phyloP scores from a whole-genome alignment of 179 eudicot genomes.

The Beta lomatogona region DNA sequence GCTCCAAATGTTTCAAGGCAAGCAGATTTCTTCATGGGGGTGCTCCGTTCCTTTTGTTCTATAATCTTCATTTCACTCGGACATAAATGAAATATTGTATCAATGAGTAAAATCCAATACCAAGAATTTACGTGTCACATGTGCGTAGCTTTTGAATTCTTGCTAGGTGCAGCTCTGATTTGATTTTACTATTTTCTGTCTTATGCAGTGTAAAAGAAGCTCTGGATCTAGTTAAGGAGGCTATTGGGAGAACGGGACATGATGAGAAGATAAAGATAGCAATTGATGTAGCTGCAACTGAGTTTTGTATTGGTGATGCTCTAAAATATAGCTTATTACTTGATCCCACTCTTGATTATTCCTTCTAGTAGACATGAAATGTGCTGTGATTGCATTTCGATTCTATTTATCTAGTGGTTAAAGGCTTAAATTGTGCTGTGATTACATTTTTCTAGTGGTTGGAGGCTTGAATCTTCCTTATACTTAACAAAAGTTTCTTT shows the following conservation, averaged over 20 bases:
- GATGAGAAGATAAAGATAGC: slow-evolving; percentile 84
- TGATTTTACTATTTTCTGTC: background rate
- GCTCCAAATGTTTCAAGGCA: slow-evolving; percentile 90
- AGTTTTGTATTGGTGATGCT: slow-evolving; percentile 84
- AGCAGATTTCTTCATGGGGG: slow-evolving; percentile 29
- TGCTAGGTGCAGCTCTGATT: slow-evolving; percentile 1
- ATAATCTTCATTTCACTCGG: background rate
- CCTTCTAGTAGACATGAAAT: slow-evolving; percentile 1
- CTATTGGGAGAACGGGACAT: slow-evolving; percentile 80
- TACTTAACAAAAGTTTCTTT: slow-evolving; percentile 17
- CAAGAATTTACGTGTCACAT: background rate
- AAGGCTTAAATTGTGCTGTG: background rate
- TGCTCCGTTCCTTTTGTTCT: background rate
- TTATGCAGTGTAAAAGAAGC: slow-evolving; percentile 81
- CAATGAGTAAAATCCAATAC: background rate
- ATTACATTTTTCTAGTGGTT: background rate
- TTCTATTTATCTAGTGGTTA: too few relatives aligned
- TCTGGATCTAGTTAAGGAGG: slow-evolving; percentile 85
- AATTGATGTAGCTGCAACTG: slow-evolving; percentile 86
- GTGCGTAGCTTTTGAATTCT: slow-evolving; percentile 11
- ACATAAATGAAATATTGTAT: background rate
- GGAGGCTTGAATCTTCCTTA: slow-evolving; percentile 8
- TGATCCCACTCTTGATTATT: background rate
- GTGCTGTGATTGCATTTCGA: background rate
- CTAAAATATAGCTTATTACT: background rate